Percentiles rank a stretch among this genome's conserved stretches.
Conservation (phyloP, 371 early-diverging fungal genomes). For the Mortierella sp. region DNA sequence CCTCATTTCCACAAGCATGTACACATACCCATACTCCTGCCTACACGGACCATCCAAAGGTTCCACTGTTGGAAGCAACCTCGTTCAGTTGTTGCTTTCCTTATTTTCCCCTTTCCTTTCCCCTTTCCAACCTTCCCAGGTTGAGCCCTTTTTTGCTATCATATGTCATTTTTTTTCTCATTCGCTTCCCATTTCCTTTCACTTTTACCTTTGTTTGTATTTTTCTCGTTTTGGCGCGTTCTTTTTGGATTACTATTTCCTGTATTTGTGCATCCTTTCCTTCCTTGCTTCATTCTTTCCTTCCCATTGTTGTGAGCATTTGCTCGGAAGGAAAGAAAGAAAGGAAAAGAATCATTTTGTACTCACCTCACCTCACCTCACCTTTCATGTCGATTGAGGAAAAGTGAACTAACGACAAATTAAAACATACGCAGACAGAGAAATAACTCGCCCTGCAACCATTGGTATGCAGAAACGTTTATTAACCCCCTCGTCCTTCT, state of each 20-base stretch:
- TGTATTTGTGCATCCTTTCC: neutral
- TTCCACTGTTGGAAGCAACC: neutral
- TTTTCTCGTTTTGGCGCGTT: neutral
- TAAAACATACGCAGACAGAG: neutral
- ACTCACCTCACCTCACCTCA: neutral
- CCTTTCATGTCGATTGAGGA: neutral
- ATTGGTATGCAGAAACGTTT: neutral
- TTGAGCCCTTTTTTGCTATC: constrained; percentile 16
- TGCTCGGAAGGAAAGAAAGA: neutral
- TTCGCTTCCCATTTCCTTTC: constrained; percentile 7
- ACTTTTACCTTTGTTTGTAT: neutral
- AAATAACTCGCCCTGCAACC: neutral
- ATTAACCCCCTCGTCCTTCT: neutral
- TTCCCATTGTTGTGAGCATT: neutral
- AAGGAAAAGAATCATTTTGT: constrained; percentile 1
- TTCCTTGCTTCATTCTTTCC: neutral
- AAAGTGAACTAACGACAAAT: neutral
- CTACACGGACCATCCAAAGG: constrained; percentile 3
- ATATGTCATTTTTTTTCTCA: neutral
- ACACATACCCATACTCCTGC: neutral
- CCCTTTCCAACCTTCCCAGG: neutral
- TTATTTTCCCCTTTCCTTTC: neutral
- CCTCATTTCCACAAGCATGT: neutral
- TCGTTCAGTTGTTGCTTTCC: neutral
- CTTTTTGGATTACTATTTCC: neutral